Conservation (phyloP, 2,329 filamentous ascomycete genomes). For the Byssoonygena ceratinophila region DNA sequence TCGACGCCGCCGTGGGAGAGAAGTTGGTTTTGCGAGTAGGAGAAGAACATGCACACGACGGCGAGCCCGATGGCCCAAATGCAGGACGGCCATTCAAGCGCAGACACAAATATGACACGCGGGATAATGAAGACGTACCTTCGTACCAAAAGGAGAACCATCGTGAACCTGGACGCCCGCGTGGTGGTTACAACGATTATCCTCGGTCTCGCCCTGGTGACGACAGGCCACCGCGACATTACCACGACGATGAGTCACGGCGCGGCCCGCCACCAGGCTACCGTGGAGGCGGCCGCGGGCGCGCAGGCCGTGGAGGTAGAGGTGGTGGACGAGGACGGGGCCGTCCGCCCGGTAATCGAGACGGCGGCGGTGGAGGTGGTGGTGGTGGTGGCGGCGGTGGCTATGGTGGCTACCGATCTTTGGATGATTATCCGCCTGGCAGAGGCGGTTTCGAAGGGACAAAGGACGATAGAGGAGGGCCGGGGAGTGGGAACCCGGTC, state of each 20-base stretch:
- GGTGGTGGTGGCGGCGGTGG: conserved; percentile 36
- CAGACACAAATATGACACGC: conserved; percentile 45
- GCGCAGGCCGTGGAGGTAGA: conserved; percentile 38
- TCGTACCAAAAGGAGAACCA: conserved; percentile 22
- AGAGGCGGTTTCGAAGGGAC: conserved; percentile 24
- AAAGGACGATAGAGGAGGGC: conserved; percentile 24
- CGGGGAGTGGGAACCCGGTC: conserved; percentile 23
- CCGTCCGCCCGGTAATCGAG: conserved; percentile 38
- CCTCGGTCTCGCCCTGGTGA: conserved; percentile 26
- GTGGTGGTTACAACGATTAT: conserved; percentile 18
- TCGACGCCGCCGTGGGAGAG: conserved; percentile 77
- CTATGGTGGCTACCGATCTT: conserved; percentile 51
- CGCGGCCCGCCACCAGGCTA: conserved; percentile 18
- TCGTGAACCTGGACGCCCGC: conserved; percentile 21
- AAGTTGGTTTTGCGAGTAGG: conserved; percentile 76
- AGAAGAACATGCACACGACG: conserved; percentile 53
- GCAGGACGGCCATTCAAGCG: conserved; percentile 51
- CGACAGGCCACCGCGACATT: conserved; percentile 16
- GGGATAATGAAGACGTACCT: conserved; percentile 41
- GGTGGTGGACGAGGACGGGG: conserved; percentile 32
- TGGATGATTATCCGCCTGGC: conserved; percentile 47
- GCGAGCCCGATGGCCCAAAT: conserved; percentile 49
- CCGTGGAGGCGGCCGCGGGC: conserved; percentile 29
- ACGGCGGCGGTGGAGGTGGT: conserved; percentile 37
- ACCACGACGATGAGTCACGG: conserved; percentile 37